phyloP scores from a whole-genome alignment of 1,284 basidiomycete species.

The Amylostereum chailletii region DNA sequence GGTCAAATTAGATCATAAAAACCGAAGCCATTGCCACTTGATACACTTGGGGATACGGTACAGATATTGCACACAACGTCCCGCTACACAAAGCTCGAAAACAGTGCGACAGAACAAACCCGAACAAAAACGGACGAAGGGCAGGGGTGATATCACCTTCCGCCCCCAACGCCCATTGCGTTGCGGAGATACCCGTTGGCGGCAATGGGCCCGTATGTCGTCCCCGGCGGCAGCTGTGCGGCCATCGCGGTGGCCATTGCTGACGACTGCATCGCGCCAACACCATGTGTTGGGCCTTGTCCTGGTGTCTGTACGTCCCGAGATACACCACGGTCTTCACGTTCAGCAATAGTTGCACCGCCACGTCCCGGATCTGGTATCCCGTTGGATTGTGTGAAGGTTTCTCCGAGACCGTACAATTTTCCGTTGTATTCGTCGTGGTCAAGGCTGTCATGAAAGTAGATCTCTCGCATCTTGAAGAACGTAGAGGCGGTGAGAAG shows the following conservation, averaged over 20 bases:
- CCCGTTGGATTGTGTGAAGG: slow-evolving; percentile 58
- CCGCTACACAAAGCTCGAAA: slow-evolving; percentile 10
- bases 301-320: slow-evolving; percentile 52
- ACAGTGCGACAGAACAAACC: slow-evolving; percentile 14
- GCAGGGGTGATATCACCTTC: slow-evolving; percentile 30
- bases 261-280: slow-evolving; percentile 35
- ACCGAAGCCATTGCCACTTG: slow-evolving; percentile 4
- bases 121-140: slow-evolving; percentile 1
- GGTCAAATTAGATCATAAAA: slow-evolving; percentile 3
- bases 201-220: slow-evolving; percentile 51
- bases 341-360: slow-evolving; percentile 68
- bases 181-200: slow-evolving; percentile 56
- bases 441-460: slow-evolving; percentile 85
- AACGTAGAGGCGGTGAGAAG: slow-evolving; percentile 90
- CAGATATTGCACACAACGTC: slow-evolving; percentile 9
- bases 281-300: slow-evolving; percentile 18
- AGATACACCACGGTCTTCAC: slow-evolving; percentile 54
- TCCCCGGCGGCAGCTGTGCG: slow-evolving; percentile 34
- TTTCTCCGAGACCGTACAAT: slow-evolving; percentile 70
- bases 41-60: slow-evolving; percentile 14
- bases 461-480: slow-evolving; percentile 91
- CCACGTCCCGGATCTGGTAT: slow-evolving; percentile 56
- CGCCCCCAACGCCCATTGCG: slow-evolving; percentile 49
- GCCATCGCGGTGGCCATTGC: slow-evolving; percentile 25
- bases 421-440: slow-evolving; percentile 71